Evolutionary conservation across 352 stramenopile genomes (phyloP).

Genomic region (Globisporangium okanoganense): DNA sequence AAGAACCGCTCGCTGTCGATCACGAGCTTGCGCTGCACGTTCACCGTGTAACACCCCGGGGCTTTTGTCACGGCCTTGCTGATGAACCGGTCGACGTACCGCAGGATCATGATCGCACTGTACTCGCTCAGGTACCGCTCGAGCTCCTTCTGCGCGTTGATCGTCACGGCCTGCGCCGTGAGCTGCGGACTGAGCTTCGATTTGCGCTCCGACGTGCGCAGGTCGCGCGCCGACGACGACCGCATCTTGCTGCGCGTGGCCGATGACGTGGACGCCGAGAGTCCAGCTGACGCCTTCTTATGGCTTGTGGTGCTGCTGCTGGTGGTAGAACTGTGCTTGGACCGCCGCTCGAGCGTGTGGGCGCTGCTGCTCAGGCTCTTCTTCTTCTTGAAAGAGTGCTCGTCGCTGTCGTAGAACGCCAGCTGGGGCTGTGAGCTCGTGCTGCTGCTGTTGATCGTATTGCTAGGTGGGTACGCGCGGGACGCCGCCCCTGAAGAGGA

Average conservation of each 20-base stretch:
- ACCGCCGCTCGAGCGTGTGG: conserved; percentile 1
- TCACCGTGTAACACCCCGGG: conserved; percentile 65
- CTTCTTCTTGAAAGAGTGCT: not conserved
- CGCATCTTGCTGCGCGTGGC: conserved; percentile 26
- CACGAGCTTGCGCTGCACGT: conserved; percentile 33
- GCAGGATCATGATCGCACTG: conserved; percentile 78
- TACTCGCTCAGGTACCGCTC: conserved; percentile 68
- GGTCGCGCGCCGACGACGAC: conserved; percentile 37
- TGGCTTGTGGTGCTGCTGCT: not conserved
- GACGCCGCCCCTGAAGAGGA: conserved; percentile 3
- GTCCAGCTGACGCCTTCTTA: conserved; percentile 8
- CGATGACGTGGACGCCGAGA: conserved; percentile 20
- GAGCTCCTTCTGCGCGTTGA: conserved; percentile 69
- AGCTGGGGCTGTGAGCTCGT: conserved; percentile 6
- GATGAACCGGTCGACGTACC: conserved; percentile 78
- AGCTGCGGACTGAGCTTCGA: conserved; percentile 58
- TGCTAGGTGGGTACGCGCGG: conserved; percentile 15
- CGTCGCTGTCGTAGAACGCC: conserved; percentile 4
- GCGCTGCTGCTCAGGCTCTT: conserved; percentile 10
- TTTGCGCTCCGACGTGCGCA: conserved; percentile 45
- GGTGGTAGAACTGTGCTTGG: not conserved
- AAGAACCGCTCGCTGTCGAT: conserved; percentile 70
- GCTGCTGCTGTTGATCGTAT: conserved; percentile 21
- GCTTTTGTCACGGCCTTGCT: conserved; percentile 67
- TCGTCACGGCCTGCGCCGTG: conserved; percentile 56